Percentiles rank a stretch among this genome's conserved stretches.
phyloP scores from a whole-genome alignment of 148 eudicot genomes.

The Arbutus unedo region DNA sequence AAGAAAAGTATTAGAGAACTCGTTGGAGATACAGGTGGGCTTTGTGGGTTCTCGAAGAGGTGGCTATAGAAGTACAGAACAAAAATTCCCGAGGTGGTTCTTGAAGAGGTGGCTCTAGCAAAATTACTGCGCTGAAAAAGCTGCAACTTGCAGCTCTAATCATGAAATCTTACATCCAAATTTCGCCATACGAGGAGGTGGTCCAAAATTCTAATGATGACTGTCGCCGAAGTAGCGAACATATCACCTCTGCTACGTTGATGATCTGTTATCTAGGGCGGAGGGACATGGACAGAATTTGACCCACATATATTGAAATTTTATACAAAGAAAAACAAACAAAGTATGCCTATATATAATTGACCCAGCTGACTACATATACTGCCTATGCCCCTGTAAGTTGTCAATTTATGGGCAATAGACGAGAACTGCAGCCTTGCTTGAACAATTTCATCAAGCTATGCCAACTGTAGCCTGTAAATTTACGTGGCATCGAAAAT shows the following conservation, averaged over 20 bases:
- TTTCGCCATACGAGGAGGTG: neutral
- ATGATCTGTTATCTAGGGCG: neutral
- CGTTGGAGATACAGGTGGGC: neutral
- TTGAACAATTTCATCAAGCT: too few relatives aligned
- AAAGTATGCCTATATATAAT: too few relatives aligned
- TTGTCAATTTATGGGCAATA: neutral
- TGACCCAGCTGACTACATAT: too few relatives aligned
- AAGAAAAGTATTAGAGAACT: neutral
- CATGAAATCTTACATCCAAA: neutral
- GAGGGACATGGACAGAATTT: too few relatives aligned
- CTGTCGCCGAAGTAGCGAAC: neutral
- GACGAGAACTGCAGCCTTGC: neutral
- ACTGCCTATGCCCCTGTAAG: neutral
- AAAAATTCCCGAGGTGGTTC: neutral
- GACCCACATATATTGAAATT: too few relatives aligned
- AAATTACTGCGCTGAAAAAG: neutral
- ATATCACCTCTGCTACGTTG: neutral
- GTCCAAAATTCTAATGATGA: neutral
- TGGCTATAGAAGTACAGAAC: neutral
- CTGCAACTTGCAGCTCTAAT: neutral
- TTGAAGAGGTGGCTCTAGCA: neutral
- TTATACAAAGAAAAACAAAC: too few relatives aligned
- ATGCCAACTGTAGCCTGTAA: too few relatives aligned
- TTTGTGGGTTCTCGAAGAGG: neutral
- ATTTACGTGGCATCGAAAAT: too few relatives aligned